These are phyloP conservation scores for Fusarium protoensiforme DNA, from an alignment of 2,329 filamentous ascomycete species.

Conservation along the genomic window DNA sequence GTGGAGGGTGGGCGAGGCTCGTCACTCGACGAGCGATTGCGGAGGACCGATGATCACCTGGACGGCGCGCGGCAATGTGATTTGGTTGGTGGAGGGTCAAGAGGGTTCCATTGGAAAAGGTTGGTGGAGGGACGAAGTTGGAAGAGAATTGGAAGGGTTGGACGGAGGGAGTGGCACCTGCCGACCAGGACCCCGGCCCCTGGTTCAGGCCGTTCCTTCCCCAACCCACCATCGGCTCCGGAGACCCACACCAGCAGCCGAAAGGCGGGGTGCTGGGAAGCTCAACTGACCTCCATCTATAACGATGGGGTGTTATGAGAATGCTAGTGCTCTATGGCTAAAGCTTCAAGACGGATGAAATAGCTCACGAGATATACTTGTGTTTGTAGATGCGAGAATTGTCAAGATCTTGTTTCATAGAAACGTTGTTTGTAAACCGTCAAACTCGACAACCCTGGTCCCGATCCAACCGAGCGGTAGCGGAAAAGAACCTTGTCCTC, in stretches of 20 bases:
- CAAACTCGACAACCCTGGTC: background rate
- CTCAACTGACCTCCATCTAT: background rate
- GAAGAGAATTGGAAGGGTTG: background rate
- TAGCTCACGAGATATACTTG: background rate
- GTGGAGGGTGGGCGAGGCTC: conserved; percentile 8
- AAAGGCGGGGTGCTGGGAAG: background rate
- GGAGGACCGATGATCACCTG: conserved; percentile 34
- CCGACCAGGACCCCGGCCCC: conserved; percentile 12
- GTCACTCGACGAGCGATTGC: conserved; percentile 15
- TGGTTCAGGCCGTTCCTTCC: conserved; percentile 3
- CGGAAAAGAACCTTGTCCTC: background rate
- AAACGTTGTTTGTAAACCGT: background rate
- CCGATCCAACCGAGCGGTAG: background rate
- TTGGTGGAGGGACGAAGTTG: conserved; percentile 22
- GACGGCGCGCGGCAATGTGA: conserved; percentile 2
- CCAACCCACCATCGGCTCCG: conserved; percentile 9
- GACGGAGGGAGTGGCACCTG: conserved; percentile 1
- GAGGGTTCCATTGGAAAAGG: conserved; percentile 3
- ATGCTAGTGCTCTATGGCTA: background rate
- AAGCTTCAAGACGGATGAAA: background rate
- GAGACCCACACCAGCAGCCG: conserved; percentile 9
- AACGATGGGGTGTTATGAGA: background rate
- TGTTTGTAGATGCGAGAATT: background rate
- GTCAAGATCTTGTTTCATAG: background rate
- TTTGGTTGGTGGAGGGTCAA: conserved; percentile 31